These are phyloP conservation scores for Austroboletus rostrupii DNA, from an alignment of 1,284 basidiomycete genomes.

Conservation along the genomic window DNA sequence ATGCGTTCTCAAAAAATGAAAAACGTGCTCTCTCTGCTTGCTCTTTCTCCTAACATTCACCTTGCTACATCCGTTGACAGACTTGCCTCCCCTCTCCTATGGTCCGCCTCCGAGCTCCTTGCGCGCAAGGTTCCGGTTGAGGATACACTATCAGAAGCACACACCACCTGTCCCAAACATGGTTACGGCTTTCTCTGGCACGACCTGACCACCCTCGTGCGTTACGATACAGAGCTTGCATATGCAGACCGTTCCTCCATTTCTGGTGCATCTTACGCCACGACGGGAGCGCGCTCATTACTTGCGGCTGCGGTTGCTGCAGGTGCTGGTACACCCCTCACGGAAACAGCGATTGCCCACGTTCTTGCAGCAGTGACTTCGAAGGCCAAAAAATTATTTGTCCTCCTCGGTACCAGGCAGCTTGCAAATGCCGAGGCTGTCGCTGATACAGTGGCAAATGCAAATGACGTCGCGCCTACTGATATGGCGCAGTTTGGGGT, in stretches of 20 bases:
- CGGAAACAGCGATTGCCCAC: constrained; percentile 79
- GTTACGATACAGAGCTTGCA: constrained; percentile 78
- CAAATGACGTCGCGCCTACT: constrained; percentile 5
- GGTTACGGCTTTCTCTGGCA: constrained; percentile 88
- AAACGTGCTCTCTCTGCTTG: constrained; percentile 65
- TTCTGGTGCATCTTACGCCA: constrained; percentile 43
- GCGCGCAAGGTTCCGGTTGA: constrained; percentile 33
- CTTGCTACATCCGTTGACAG: constrained; percentile 83
- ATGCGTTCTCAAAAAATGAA: constrained; percentile 62
- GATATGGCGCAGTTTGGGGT: constrained; percentile 45
- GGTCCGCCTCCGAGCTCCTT: constrained; percentile 59
- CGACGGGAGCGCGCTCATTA: constrained; percentile 36
- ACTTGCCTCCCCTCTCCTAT: constrained; percentile 75
- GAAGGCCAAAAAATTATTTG: constrained; percentile 79
- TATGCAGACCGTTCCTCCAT: constrained; percentile 63
- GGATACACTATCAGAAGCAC: constrained; percentile 9
- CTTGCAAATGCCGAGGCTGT: constrained; percentile 41
- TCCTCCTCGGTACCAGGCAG: constrained; percentile 63
- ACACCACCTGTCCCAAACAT: constrained; percentile 32
- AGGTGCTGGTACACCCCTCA: constrained; percentile 45
- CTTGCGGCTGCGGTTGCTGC: constrained; percentile 33
- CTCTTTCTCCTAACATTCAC: constrained; percentile 70
- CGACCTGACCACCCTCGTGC: constrained; percentile 76
- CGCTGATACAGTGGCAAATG: constrained; percentile 32
- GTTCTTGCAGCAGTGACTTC: constrained; percentile 83